A percentile compares a stretch with the other conserved stretches of the same genome.
Evolutionary conservation across 1,284 basidiomycete genomes (phyloP).

Genomic region (Caloboletus firmus): DNA sequence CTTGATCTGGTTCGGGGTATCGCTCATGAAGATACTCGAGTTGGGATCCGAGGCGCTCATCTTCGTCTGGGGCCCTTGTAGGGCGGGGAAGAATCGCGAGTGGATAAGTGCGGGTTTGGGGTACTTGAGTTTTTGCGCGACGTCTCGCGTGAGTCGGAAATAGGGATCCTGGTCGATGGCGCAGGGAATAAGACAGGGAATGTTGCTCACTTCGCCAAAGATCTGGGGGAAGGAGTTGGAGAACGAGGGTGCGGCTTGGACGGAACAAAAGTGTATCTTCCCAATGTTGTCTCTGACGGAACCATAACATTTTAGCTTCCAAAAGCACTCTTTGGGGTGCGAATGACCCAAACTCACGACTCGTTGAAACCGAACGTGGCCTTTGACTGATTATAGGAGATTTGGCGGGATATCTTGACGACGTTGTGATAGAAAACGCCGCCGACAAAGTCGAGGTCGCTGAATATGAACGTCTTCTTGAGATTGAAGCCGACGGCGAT

Average conservation of each 20-base stretch:
- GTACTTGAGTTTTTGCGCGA: slow-evolving; percentile 92
- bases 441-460: slow-evolving; percentile 86
- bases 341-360: slow-evolving; percentile 57
- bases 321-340: no score
- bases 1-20: slow-evolving; percentile 92
- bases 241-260: slow-evolving; percentile 97
- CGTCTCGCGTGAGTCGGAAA: slow-evolving; percentile 97
- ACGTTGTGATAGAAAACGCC: slow-evolving; percentile 95
- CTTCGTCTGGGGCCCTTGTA: slow-evolving; percentile 97
- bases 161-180: slow-evolving; percentile 98
- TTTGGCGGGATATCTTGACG: slow-evolving; percentile 88
- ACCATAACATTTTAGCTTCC: background rate
- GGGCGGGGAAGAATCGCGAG: slow-evolving; percentile 96
- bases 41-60: slow-evolving; percentile 96
- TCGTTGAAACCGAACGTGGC: slow-evolving; percentile 97
- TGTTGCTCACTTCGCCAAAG: slow-evolving; percentile 81
- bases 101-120: slow-evolving; percentile 93
- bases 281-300: slow-evolving; percentile 89
- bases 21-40: slow-evolving; percentile 94
- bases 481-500: slow-evolving; percentile 94
- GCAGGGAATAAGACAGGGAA: slow-evolving; percentile 95
- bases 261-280: slow-evolving; percentile 96
- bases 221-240: slow-evolving; percentile 99
- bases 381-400: slow-evolving; percentile 92
- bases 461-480: slow-evolving; percentile 97